Base-by-base conservation (phyloP, 805 yeast genomes). In the Yarrowia osloensis region DNA sequence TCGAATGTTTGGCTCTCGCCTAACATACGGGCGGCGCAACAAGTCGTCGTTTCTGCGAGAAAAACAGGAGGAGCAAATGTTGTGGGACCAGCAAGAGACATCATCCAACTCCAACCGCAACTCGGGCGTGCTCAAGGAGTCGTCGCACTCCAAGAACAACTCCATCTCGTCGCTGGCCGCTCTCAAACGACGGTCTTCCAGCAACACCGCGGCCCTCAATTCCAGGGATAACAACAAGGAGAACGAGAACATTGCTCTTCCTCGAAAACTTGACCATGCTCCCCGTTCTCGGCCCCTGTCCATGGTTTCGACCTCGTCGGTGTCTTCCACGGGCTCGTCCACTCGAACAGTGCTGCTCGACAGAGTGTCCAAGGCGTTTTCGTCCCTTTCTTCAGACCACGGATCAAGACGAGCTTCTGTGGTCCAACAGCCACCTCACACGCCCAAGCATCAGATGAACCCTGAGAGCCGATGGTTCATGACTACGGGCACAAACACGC, bases 251-350 rank as follows among this genome's bases (percentile, higher is more conserved):
- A 35, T 62, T 29, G 44, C 33, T 15, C 46, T 63, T n/a, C 61
- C 61, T 11, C 29, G 61, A 3, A 54, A 54, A 11, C 17, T 24
- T n/a, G 44, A 54, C 31, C 44, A 35, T 63, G 59, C 49, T 17
- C 47, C 47, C 1, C 46, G 59, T 0, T 37, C 40, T 4, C 7
- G 59, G 26, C 49, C 49, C 1, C 19, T 63, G n/a, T 39, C 47
- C 22, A 37, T 29, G 47, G 40, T 70, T 2, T 70, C 71, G 19
- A 66, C 68, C 7, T 66, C 70, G 35, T 70, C 72, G 0, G 66
- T 68, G 17, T 70, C 72, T 15, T 70, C 72, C 11, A 70, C 68
- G 21, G 67, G 62, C 24, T 69, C 73, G 3, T 61, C 54, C 22
- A 61, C 63, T 3, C 26, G 66, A 21, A 61, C 66, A 0, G 40